Evolutionary conservation across 306 rosid species (phyloP).

Genomic region (Gastrolobium bilobum): DNA sequence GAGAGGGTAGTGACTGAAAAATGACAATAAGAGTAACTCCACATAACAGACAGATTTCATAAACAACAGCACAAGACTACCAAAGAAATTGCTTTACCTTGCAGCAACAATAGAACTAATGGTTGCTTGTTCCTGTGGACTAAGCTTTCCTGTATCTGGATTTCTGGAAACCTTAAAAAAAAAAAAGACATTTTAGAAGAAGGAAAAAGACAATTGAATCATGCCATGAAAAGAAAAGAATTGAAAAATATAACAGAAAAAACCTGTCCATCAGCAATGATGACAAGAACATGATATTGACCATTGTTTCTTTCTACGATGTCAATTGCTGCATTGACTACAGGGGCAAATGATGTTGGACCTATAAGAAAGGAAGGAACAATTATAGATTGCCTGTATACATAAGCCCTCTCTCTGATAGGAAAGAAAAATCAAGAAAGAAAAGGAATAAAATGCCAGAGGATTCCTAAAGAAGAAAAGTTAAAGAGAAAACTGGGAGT

Average conservation of each 20-base stretch:
- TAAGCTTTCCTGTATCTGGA: slow-evolving; percentile 72
- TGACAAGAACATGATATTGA: slow-evolving; percentile 98
- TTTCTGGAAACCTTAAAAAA: slow-evolving; percentile 72
- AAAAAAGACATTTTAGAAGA: slow-evolving; percentile 18
- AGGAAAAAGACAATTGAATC: slow-evolving; percentile 22
- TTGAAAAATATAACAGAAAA: slow-evolving; percentile 5
- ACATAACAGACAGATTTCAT: slow-evolving; percentile 44
- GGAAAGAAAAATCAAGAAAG: slow-evolving; percentile 15
- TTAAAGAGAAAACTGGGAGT: no score
- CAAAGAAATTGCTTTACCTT: slow-evolving; percentile 66
- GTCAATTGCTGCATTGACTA: slow-evolving; percentile 86
- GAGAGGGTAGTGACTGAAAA: slow-evolving; percentile 76
- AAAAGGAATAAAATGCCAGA: slow-evolving; percentile 1
- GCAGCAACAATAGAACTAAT: slow-evolving; percentile 79
- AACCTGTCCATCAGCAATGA: slow-evolving; percentile 99
- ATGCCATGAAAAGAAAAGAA: slow-evolving; percentile 5
- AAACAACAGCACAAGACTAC: slow-evolving; percentile 31
- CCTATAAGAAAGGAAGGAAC: slow-evolving; percentile 58
- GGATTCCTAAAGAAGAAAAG: not conserved
- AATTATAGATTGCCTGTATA: slow-evolving; percentile 22
- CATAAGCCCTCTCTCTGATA: not conserved
- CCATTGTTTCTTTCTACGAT: slow-evolving; percentile 79
- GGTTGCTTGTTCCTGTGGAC: slow-evolving; percentile 90
- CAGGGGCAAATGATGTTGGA: slow-evolving; percentile 95
- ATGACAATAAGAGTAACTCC: slow-evolving; percentile 33